A percentile compares a stretch with the other conserved stretches of the same genome.
These are phyloP conservation scores for Quillaja saponaria DNA, from an alignment of 306 rosid species.

Conservation along the genomic window DNA sequence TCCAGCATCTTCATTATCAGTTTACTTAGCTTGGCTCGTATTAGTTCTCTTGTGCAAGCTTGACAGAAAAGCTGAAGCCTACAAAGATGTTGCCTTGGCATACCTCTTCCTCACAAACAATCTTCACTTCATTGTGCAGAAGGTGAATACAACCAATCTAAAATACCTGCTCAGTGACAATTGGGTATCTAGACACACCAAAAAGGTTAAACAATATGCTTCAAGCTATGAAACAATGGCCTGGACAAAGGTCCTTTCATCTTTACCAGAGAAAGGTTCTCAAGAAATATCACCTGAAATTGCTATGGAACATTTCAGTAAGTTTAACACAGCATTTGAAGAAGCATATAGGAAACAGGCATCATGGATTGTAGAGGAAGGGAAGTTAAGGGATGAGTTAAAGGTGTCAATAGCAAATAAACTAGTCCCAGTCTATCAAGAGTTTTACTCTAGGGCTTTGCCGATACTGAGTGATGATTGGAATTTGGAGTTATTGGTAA, in stretches of 20 bases:
- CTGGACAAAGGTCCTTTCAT: conserved; percentile 46
- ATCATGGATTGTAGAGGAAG: conserved; percentile 47
- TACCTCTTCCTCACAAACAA: conserved; percentile 55
- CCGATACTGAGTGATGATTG: conserved; percentile 22
- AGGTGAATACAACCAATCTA: conserved; percentile 33
- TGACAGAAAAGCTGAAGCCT: conserved; percentile 44
- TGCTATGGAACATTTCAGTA: conserved; percentile 33
- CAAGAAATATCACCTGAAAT: conserved; percentile 23
- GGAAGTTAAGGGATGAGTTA: conserved; percentile 44
- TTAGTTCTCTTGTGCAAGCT: conserved; percentile 57
- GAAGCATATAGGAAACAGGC: conserved; percentile 47
- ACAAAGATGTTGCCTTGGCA: conserved; percentile 49
- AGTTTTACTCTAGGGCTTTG: conserved; percentile 32
- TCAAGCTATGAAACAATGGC: conserved; percentile 44
- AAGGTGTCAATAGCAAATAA: conserved; percentile 48
- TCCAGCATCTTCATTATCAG: conserved; percentile 27
- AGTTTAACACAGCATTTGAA: conserved; percentile 45
- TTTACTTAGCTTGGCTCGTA: conserved; percentile 52
- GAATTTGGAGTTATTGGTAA: conserved; percentile 30
- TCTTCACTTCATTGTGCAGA: conserved; percentile 50
- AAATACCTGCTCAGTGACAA: conserved; percentile 39
- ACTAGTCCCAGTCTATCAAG: conserved; percentile 36
- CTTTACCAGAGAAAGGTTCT: conserved; percentile 29
- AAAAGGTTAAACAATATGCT: conserved; percentile 39
- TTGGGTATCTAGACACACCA: conserved; percentile 43